phyloP scores from a whole-genome alignment of 2,329 filamentous ascomycete species.

The Hirsutella rhossiliensis region DNA sequence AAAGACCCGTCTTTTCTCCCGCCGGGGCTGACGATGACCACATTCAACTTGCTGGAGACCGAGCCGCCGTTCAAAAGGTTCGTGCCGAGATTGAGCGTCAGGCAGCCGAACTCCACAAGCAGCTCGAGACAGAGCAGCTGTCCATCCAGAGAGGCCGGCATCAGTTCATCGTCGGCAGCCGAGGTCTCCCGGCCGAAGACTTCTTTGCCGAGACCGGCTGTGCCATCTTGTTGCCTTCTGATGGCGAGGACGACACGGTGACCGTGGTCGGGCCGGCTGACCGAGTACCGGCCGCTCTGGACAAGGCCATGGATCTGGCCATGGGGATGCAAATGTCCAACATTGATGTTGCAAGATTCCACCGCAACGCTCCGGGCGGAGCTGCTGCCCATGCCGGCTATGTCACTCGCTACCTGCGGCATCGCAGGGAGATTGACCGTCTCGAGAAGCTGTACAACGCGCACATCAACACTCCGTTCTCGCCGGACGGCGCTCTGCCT shows the following conservation, averaged over 20 bases:
- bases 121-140: constrained; percentile 66
- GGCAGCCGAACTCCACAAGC: constrained; percentile 61
- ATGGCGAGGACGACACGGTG: constrained; percentile 70
- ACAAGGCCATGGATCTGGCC: constrained; percentile 80
- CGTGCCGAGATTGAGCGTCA: constrained; percentile 71
- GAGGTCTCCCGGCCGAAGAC: constrained; percentile 66
- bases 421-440: constrained; percentile 69
- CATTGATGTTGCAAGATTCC: constrained; percentile 71
- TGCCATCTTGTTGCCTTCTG: constrained; percentile 66
- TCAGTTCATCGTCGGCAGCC: constrained; percentile 86
- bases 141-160: constrained; percentile 79
- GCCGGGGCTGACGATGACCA: constrained; percentile 57
- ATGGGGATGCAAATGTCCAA: constrained; percentile 76
- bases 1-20: constrained; percentile 58
- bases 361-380: constrained; percentile 60
- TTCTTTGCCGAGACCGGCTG: constrained; percentile 90
- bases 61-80: constrained; percentile 66
- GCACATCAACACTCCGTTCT: constrained; percentile 73
- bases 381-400: constrained; percentile 71
- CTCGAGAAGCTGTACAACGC: constrained; percentile 71
- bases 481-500: constrained; percentile 55
- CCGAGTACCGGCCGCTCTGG: constrained; percentile 60
- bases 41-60: constrained; percentile 80
- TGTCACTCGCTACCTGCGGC: constrained; percentile 75
- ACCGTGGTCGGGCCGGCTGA: constrained; percentile 73